Evolutionary conservation across 2,329 filamentous ascomycete species (phyloP).

Genomic region (Colletotrichum sp.): DNA sequence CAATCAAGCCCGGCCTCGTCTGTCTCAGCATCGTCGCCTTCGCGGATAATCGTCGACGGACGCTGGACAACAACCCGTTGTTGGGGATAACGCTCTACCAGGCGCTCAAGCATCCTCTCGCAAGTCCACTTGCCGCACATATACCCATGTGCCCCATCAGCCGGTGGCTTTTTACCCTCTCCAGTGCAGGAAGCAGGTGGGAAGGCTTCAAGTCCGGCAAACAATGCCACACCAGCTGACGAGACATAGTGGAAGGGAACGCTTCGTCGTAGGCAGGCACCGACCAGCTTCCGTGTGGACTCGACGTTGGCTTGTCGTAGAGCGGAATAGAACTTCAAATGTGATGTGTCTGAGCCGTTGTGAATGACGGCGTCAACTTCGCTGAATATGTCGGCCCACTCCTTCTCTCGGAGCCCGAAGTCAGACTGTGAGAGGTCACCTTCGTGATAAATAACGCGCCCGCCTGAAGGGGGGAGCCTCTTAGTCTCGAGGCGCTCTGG

Average conservation of each 20-base stretch:
- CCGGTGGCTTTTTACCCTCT: background rate
- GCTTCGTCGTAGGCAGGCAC: background rate
- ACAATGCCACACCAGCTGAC: background rate
- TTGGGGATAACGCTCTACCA: background rate
- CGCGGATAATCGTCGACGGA: background rate
- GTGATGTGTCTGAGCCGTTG: background rate
- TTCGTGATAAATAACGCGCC: slow-evolving; percentile 11
- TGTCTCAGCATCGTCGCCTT: background rate
- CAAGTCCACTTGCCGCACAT: background rate
- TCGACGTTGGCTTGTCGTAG: background rate
- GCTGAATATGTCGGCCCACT: background rate
- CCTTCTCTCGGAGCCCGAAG: background rate
- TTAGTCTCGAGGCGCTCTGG: background rate
- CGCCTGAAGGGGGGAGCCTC: background rate
- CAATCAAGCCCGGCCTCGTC: background rate
- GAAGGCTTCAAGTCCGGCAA: background rate
- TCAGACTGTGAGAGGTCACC: slow-evolving; percentile 29
- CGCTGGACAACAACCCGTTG: background rate
- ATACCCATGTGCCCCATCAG: background rate
- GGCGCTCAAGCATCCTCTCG: background rate
- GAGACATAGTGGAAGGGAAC: background rate
- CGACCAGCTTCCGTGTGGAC: background rate
- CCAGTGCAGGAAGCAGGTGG: background rate
- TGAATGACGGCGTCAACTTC: background rate
- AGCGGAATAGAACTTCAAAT: background rate